These are phyloP conservation scores for Cryomyces antarcticus DNA, from an alignment of 495 filamentous ascomycete genomes.

Conservation along the genomic window DNA sequence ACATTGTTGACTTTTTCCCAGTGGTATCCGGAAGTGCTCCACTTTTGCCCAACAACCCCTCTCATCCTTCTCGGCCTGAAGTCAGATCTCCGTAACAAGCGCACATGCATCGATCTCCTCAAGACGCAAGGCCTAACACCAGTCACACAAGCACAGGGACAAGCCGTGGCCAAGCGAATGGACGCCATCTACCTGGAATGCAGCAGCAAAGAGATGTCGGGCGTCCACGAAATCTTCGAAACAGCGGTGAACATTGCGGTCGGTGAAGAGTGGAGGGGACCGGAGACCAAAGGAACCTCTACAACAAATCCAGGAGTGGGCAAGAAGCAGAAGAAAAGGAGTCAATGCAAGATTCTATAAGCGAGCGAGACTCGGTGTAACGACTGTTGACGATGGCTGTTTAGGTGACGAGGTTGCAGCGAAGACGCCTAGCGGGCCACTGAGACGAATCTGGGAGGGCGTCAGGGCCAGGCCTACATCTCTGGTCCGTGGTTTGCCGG, in stretches of 20 bases:
- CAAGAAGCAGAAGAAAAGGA: conserved; percentile 41
- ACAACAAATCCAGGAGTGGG: conserved; percentile 1
- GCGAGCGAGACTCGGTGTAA: background rate
- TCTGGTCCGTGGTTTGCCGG: too few relatives aligned
- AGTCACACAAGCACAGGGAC: conserved; percentile 76
- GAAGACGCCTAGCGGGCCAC: too few relatives aligned
- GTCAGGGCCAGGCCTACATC: too few relatives aligned
- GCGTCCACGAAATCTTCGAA: conserved; percentile 89
- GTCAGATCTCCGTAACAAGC: conserved; percentile 84
- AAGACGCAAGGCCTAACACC: conserved; percentile 94
- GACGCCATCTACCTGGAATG: conserved; percentile 90
- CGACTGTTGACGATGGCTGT: too few relatives aligned
- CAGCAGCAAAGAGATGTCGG: conserved; percentile 89
- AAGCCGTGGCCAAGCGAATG: conserved; percentile 76
- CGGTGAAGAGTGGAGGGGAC: conserved; percentile 35
- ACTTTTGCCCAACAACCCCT: conserved; percentile 95
- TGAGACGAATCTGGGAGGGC: too few relatives aligned
- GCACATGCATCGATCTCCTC: conserved; percentile 90
- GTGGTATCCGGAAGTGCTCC: conserved; percentile 98
- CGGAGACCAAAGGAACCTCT: conserved; percentile 19
- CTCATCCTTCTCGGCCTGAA: conserved; percentile 91
- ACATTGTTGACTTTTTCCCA: conserved; percentile 19
- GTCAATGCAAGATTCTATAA: conserved; percentile 52
- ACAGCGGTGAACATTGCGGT: conserved; percentile 75
- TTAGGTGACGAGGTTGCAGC: too few relatives aligned